Evolutionary conservation across 1,284 basidiomycete species (phyloP), one percentile per base, ranked within the genome.

Genomic region (Ceratobasidium sp.): DNA sequence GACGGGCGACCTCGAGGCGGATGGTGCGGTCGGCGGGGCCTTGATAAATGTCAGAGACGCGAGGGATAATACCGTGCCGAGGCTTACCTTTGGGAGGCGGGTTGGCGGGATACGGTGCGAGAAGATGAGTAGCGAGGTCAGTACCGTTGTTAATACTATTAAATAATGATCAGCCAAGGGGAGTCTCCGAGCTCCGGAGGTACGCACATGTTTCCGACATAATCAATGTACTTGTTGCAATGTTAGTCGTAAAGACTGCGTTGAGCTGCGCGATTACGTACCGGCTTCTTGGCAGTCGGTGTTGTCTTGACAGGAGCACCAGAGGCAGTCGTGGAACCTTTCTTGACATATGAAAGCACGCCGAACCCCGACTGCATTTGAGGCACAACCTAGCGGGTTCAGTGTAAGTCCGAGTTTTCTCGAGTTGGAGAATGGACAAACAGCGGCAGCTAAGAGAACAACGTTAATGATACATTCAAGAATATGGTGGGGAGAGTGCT

Each of bases 21-120:
- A 73, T 64, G 14, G 70, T 73, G 8, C 59, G 70, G 46, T 73
- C 46, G 35, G 70, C 70, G 20, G 70, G 59, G 6, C 70, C 70
- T 73, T 14, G 46, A 50, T 1, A 12, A 48, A 35, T 41, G 18
- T 59, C n/a, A 71, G 27, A 23, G 16, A 16, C 12, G 33, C 20
- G 16, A 7, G 16, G 7, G 8, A 10, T 35, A 23, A 33, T 35
- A 30, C 2, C 16, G 12, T 6, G 48, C n/a, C 3, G 55, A 62
- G 3, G 35, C 30, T 5, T 30, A 60, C 70, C 70, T 46, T 60
- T n/a, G 10, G 70, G 70, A 33, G 70, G 70, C 3, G 59, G 70
- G 46, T 64, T 64, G 20, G 59, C 70, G 18, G 70, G 70, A 20
- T 73, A 73, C 4, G 70, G 70, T 18, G 57, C 38, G 38, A 64